Conservation (phyloP, 306 rosid species). For the Trichosanthes truncata region DNA sequence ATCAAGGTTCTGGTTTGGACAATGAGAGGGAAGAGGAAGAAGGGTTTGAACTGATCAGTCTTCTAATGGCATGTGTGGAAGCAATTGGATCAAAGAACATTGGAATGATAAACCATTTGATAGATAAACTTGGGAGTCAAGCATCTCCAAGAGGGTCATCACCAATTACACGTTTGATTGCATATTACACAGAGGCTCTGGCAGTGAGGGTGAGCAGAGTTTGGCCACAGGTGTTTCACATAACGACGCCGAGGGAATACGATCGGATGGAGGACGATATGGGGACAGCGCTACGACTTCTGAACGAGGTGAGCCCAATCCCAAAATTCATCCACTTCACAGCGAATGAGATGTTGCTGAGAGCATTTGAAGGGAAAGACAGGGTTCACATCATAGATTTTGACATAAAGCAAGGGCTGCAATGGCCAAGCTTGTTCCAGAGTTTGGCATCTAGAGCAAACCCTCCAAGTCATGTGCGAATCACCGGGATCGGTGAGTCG, state of each 20-base stretch:
- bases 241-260: constrained; percentile 61
- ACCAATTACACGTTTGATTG: constrained; percentile 52
- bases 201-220: constrained; percentile 69
- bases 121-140: constrained; percentile 65
- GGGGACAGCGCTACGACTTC: constrained; percentile 57
- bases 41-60: constrained; percentile 60
- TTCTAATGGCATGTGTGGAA: constrained; percentile 70
- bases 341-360: constrained; percentile 71
- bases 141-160: constrained; percentile 64
- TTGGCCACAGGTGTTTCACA: constrained; percentile 84
- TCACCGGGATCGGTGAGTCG: constrained; percentile 88
- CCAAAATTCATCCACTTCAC: constrained; percentile 90
- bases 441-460: constrained; percentile 68
- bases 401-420: constrained; percentile 86
- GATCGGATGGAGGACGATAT: constrained; percentile 68
- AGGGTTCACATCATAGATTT: constrained; percentile 94
- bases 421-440: constrained; percentile 95
- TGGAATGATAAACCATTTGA: constrained; percentile 52
- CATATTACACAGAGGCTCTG: constrained; percentile 83
- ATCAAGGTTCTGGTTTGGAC: constrained; percentile 35
- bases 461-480: constrained; percentile 85
- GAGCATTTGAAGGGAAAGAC: constrained; percentile 95
- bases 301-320: constrained; percentile 75
- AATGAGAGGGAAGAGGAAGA: constrained; percentile 38
- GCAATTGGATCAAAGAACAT: constrained; percentile 68